Evolutionary conservation across 768 basidiomycete genomes (phyloP), one percentile per base, ranked within the genome.

Genomic region (Mycena venus): DNA sequence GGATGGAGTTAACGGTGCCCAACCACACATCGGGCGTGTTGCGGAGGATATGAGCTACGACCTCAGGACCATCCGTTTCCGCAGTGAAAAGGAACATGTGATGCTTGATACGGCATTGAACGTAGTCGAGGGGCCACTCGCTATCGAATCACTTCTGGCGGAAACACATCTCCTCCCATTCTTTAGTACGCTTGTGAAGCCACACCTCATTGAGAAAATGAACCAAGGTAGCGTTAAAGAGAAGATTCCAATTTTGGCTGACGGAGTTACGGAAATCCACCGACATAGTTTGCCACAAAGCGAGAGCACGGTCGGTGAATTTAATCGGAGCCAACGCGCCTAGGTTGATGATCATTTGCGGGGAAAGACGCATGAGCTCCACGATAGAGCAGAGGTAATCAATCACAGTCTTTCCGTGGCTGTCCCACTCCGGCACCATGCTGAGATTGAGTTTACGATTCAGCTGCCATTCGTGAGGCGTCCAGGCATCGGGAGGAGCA

Each of bases 81-180:
- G 25, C 19, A 9, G 62, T 15, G 44, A 29, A 64, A 6, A 64
- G 31, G 44, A 64, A 64, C 42, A 64, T 49, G 27, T 64, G 44
- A 31, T 47, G 29, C 14, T 12, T 23, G 19, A 49, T 19, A 21
- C 36, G 36, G 1, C 59, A 3, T 23, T 60, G 59, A 27, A 60
- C 9, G 17, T 40, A 60, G 29, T 60, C 36, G 2, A 60, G 11
- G 7, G 36, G 59, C 34, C 38, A 38, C 40, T 60, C 59, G 34
- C 36, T n/a, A 6, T 60, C 36, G 17, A 40, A 36, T 3, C 59
- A n/a, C 12, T 32, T 29, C 23, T 60, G 59, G 25, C 36, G 59
- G 36, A 60, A 61, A 15, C 60, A 25, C 60, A 61, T 63, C 23
- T 63, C 61, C 42, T 63, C 61, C 38, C 38, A 63, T 23, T 63